Percentiles rank a stretch among this genome's conserved stretches.
phyloP scores from a whole-genome alignment of 257 asterid genomes.

The Salvia splendens region DNA sequence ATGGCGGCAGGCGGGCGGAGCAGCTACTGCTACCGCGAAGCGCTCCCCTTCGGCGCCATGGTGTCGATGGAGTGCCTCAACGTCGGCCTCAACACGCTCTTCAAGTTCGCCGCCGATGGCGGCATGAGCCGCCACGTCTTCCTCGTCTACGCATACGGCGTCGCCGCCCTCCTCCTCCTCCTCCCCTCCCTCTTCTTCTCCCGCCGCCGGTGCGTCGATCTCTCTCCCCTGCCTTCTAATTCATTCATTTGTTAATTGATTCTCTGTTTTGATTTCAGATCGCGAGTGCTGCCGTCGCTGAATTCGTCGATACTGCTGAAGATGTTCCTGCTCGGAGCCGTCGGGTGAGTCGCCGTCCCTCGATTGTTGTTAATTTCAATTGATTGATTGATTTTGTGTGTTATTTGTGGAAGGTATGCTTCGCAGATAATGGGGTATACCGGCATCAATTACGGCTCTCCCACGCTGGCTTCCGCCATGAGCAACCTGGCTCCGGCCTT shows the following conservation, averaged over 20 bases:
- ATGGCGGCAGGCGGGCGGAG: constrained; percentile 33
- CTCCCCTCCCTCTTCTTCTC: constrained; percentile 67
- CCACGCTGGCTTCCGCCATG: constrained; percentile 86
- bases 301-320: constrained; percentile 48
- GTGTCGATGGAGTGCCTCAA: constrained; percentile 67
- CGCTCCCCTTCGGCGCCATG: constrained; percentile 59
- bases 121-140: constrained; percentile 85
- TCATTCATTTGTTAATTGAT: no score
- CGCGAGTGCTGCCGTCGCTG: constrained; percentile 57
- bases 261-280: constrained; percentile 40
- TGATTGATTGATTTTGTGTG: not conserved
- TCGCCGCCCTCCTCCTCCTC: constrained; percentile 70
- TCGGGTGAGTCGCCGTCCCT: constrained; percentile 53
- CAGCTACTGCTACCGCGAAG: constrained; percentile 50
- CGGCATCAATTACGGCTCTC: constrained; percentile 67
- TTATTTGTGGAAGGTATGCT: constrained; percentile 40
- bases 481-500: constrained; percentile 84
- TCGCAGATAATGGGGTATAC: constrained; percentile 72
- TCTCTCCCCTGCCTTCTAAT: no score
- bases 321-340: constrained; percentile 67
- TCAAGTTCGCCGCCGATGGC: constrained; percentile 61
- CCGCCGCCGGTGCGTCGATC: constrained; percentile 39
- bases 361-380: not conserved
- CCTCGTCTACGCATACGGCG: constrained; percentile 69
- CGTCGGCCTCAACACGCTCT: constrained; percentile 83